Percentiles rank a stretch among this genome's conserved stretches.
Evolutionary conservation across 2,329 filamentous ascomycete species (phyloP).

Genomic region (Colletotrichum falcatum): DNA sequence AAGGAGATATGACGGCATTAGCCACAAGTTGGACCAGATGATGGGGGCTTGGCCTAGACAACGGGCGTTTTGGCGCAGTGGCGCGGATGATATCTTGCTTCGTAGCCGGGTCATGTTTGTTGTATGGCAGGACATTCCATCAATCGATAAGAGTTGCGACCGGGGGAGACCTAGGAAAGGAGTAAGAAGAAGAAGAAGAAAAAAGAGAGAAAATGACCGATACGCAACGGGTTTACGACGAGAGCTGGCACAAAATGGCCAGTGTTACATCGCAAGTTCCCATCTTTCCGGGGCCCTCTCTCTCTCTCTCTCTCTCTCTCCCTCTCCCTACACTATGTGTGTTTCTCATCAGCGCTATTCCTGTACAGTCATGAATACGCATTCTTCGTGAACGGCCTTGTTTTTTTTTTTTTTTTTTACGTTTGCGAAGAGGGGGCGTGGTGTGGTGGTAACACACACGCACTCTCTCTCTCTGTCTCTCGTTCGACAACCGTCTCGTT

Average conservation of each 20-base stretch:
- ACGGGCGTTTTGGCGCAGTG: background rate
- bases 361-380: slow-evolving; percentile 37
- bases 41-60: background rate
- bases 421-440: background rate
- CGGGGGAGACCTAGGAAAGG: too few species aligned
- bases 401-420: slow-evolving; percentile 3
- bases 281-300: background rate
- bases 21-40: background rate
- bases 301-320: background rate
- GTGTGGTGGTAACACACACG: too few species aligned
- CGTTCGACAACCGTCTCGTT: slow-evolving; percentile 39
- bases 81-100: background rate
- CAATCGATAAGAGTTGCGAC: background rate
- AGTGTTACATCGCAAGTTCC: slow-evolving; percentile 26
- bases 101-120: background rate
- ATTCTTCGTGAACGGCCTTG: slow-evolving; percentile 31
- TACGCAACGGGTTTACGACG: background rate
- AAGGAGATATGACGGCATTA: slow-evolving; percentile 7
- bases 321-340: too few species aligned
- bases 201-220: background rate
- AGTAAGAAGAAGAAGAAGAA: too few species aligned
- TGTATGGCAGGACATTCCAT: background rate
- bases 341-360: slow-evolving; percentile 7
- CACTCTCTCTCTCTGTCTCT: slow-evolving; percentile 20
- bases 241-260: slow-evolving; percentile 1